A percentile compares a stretch with the other conserved stretches of the same genome.
Evolutionary conservation across 2,329 filamentous ascomycete species (phyloP).

Genomic region (Fusarium sororula): DNA sequence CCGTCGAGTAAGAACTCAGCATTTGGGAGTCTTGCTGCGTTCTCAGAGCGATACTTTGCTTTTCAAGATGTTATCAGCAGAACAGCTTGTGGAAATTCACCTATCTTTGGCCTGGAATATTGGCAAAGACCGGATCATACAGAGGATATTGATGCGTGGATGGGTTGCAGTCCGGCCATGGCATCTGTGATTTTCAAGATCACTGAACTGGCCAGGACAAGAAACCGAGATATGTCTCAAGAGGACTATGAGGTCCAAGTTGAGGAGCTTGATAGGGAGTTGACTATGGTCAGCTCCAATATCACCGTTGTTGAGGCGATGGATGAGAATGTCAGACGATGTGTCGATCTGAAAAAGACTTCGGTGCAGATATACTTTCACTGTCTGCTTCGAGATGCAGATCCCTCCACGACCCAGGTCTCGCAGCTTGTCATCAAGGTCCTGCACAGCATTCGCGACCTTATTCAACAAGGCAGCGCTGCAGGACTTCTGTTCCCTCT

Average conservation of each 20-base stretch:
- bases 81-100: conserved; percentile 58
- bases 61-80: conserved; percentile 62
- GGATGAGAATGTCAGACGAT: conserved; percentile 34
- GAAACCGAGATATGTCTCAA: not conserved
- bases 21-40: conserved; percentile 34
- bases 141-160: conserved; percentile 52
- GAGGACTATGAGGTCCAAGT: conserved; percentile 1
- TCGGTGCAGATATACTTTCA: conserved; percentile 57
- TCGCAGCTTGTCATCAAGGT: conserved; percentile 18
- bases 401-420: conserved; percentile 45
- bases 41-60: conserved; percentile 59
- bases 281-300: not conserved
- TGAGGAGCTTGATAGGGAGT: conserved; percentile 8
- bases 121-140: conserved; percentile 48
- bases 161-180: conserved; percentile 58
- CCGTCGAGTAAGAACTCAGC: not conserved
- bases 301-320: not conserved
- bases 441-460: not conserved
- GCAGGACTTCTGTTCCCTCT: conserved; percentile 34
- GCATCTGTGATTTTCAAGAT: conserved; percentile 57
- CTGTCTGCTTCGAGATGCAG: conserved; percentile 54
- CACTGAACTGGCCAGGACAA: conserved; percentile 55
- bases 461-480: conserved; percentile 28
- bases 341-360: conserved; percentile 48
- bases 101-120: conserved; percentile 57